Conservation (phyloP, 2,329 filamentous ascomycete genomes). For the Apiospora rasikravindrae region DNA sequence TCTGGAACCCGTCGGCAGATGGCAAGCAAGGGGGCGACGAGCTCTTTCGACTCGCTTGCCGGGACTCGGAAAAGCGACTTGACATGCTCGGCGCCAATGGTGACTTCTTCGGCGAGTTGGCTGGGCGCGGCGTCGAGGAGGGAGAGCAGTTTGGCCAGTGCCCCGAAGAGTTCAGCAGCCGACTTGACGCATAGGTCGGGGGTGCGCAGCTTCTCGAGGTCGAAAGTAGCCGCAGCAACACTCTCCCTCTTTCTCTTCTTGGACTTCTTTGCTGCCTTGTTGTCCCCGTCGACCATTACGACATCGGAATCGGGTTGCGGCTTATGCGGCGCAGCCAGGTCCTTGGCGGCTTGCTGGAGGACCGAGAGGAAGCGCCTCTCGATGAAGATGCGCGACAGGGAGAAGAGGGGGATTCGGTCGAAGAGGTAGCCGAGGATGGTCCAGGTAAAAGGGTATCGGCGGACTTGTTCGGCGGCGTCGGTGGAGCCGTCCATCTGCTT, state of each 20-base stretch:
- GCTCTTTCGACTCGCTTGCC: slow-evolving; percentile 50
- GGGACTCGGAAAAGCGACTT: slow-evolving; percentile 60
- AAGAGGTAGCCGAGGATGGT: slow-evolving; percentile 65
- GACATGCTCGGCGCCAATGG: slow-evolving; percentile 63
- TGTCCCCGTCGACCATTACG: slow-evolving; percentile 28
- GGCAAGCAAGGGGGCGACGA: slow-evolving; percentile 51
- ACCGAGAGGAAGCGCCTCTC: slow-evolving; percentile 72
- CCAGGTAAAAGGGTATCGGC: slow-evolving; percentile 65
- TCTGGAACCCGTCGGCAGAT: slow-evolving; percentile 50
- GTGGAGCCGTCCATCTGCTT: slow-evolving; percentile 61
- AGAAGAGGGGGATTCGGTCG: slow-evolving; percentile 69
- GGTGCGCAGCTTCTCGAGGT: slow-evolving; percentile 47
- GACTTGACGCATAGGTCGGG: slow-evolving; percentile 50
- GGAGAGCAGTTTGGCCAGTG: slow-evolving; percentile 52
- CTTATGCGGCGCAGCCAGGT: slow-evolving; percentile 48
- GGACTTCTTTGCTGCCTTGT: slow-evolving; percentile 35
- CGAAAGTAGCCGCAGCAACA: slow-evolving; percentile 42
- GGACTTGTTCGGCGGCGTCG: slow-evolving; percentile 54
- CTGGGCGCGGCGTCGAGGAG: slow-evolving; percentile 46
- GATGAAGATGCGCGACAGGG: slow-evolving; percentile 72
- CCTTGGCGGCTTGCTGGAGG: slow-evolving; percentile 68
- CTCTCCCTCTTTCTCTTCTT: slow-evolving; percentile 56
- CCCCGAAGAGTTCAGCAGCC: slow-evolving; percentile 53
- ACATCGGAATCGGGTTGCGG: slow-evolving; percentile 18
- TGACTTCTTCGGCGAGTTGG: slow-evolving; percentile 46